phyloP scores from a whole-genome alignment of 306 rosid species.

The Dalbergia cochinchinensis region DNA sequence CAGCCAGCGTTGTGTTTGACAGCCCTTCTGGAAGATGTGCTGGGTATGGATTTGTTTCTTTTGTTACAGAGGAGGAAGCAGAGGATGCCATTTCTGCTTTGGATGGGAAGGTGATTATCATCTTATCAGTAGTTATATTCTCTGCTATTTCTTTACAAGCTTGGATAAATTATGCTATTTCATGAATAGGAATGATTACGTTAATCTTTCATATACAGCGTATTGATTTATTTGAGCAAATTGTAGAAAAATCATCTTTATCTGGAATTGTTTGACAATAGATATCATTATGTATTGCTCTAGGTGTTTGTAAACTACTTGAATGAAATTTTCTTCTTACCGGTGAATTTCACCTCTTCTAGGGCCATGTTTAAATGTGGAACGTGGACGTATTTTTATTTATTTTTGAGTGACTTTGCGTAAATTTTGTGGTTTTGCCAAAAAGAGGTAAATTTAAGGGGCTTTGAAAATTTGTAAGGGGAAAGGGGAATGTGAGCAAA shows the following conservation, averaged over 20 bases:
- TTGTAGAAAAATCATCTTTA: conserved; percentile 2
- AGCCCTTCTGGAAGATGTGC: conserved; percentile 71
- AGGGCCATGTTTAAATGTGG: not conserved
- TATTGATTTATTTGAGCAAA: not conserved
- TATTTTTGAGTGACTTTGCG: no score
- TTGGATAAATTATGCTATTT: conserved; percentile 5
- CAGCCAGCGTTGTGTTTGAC: conserved; percentile 88
- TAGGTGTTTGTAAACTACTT: not conserved
- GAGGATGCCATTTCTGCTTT: conserved; percentile 76
- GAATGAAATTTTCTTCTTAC: not conserved
- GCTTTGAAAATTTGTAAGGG: no score
- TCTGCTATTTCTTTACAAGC: conserved; percentile 32
- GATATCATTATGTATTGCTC: not conserved
- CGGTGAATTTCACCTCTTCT: not conserved
- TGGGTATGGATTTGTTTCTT: conserved; percentile 91
- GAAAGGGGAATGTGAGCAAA: not conserved
- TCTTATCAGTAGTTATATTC: conserved; percentile 23
- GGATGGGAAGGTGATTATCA: conserved; percentile 75
- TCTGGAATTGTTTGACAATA: not conserved
- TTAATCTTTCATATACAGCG: conserved; percentile 10
- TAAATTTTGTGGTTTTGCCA: no score
- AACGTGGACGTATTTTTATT: not conserved
- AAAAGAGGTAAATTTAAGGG: no score
- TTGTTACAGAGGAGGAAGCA: conserved; percentile 77
- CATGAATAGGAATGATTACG: conserved; percentile 2